A percentile compares a stretch with the other conserved stretches of the same genome.
phyloP scores from a whole-genome alignment of 441 rosid species.

The Mallotus japonicus region DNA sequence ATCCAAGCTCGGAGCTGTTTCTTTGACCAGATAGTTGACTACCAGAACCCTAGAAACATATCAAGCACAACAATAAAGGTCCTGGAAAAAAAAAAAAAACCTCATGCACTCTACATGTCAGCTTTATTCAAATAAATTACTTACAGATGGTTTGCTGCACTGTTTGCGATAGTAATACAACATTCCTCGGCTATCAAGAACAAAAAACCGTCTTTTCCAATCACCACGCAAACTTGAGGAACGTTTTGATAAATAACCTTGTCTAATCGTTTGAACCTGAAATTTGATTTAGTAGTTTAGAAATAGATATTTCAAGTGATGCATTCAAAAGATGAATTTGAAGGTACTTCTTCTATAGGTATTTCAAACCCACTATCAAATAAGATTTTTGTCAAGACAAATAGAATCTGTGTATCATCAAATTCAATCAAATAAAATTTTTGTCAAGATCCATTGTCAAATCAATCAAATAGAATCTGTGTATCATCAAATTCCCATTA shows the following conservation, averaged over 20 bases:
- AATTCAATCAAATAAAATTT: background rate
- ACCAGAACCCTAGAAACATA: constrained; percentile 57
- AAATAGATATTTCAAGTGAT: background rate
- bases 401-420: background rate
- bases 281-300: constrained; percentile 23
- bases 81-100: constrained; percentile 13
- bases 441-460: background rate
- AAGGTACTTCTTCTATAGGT: background rate
- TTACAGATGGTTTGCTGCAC: constrained; percentile 80
- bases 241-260: constrained; percentile 97
- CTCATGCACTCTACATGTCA: constrained; percentile 7
- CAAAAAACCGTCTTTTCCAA: constrained; percentile 99
- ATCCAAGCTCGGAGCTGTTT: constrained; percentile 94
- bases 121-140: constrained; percentile 31
- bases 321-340: background rate
- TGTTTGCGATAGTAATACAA: constrained; percentile 96
- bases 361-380: background rate
- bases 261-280: constrained; percentile 98
- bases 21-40: constrained; percentile 84
- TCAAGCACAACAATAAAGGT: constrained; percentile 15
- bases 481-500: constrained; percentile 8
- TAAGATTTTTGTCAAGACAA: background rate
- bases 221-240: constrained; percentile 96
- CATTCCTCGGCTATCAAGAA: constrained; percentile 98
- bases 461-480: background rate